Base-by-base conservation (phyloP, 352 stramenopile genomes). In the Phytophthora megakarya region DNA sequence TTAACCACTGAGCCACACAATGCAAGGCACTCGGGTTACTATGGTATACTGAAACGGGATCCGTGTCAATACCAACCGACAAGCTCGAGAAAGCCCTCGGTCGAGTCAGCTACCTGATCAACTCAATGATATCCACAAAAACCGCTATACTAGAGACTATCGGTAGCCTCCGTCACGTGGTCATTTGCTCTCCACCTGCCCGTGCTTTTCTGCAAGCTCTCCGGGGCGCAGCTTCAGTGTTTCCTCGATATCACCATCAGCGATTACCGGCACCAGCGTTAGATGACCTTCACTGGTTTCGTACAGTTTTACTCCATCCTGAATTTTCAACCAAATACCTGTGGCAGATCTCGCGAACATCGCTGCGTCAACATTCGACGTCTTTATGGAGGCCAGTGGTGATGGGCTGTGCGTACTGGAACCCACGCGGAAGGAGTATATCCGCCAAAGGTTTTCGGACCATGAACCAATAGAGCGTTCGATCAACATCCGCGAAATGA, bases 371-470 rank as follows among this genome's bases (percentile, higher is more conserved):
- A 15, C 8, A 9, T 26, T 28, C 23, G 13, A 57, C 16, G 56
- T 65, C 4, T 65, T 49, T 37, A 65, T 65, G 56, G 37, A 65
- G 13, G 46, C 56, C 16, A 55, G 32, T n/a, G 56, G 18, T 2
- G 26, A 53, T 5, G 56, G 56, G 5, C 28, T 58, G 8, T 65
- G 56, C 16, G 15, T 40, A 5, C 19, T 65, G 2, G 44, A 65
- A 16, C 43, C 43, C 3, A n/a, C 43, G 2, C 10, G 35, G 13
- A 10, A 40, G 9, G 11, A 5, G 7, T 62, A 40, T 19, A 39
- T 53, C 18, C 54, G 42, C 3, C 38, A 51, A 32, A 8, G 11
- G 15, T 53, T 62, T 33, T 35, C 30, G 25, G 19, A 39, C 12
- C 12, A 51, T 7, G 26, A 46, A 5, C n/a, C 19, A 25, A 39